Conservation (phyloP, 306 rosid species). For the Cicer cuneatum region DNA sequence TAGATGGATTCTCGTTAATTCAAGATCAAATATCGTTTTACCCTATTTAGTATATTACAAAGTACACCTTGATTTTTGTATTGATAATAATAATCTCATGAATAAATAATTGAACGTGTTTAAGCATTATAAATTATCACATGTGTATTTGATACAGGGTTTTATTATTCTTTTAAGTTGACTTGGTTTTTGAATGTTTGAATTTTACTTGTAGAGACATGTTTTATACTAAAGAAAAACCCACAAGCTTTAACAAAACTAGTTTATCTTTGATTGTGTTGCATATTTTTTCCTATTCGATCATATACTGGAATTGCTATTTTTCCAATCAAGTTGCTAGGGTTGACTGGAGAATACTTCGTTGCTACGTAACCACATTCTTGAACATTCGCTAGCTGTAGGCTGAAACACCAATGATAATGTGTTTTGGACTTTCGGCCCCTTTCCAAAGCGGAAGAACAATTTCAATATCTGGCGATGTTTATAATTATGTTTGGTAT, state of each 20-base stretch:
- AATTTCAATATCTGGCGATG: background rate
- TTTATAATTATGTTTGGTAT: constrained; percentile 24
- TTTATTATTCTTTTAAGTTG: background rate
- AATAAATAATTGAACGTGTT: background rate
- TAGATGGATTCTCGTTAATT: constrained; percentile 1
- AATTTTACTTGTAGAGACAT: background rate
- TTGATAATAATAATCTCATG: background rate
- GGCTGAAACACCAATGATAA: constrained; percentile 22
- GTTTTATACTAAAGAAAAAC: background rate
- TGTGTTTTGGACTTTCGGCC: background rate
- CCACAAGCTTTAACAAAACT: background rate
- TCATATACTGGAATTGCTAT: background rate
- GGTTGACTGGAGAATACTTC: constrained; percentile 21
- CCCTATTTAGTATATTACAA: background rate
- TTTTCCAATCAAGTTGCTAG: constrained; percentile 4
- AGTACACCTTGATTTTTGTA: constrained; percentile 5
- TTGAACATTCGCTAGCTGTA: background rate
- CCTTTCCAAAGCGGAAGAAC: background rate
- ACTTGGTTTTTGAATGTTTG: background rate
- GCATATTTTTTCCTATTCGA: constrained; percentile 12
- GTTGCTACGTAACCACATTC: background rate
- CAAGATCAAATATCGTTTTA: constrained; percentile 12
- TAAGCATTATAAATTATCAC: background rate
- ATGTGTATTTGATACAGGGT: background rate
- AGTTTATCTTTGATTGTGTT: constrained; percentile 2